Conservation (phyloP, 257 asterid species). For the Echium plantagineum region DNA sequence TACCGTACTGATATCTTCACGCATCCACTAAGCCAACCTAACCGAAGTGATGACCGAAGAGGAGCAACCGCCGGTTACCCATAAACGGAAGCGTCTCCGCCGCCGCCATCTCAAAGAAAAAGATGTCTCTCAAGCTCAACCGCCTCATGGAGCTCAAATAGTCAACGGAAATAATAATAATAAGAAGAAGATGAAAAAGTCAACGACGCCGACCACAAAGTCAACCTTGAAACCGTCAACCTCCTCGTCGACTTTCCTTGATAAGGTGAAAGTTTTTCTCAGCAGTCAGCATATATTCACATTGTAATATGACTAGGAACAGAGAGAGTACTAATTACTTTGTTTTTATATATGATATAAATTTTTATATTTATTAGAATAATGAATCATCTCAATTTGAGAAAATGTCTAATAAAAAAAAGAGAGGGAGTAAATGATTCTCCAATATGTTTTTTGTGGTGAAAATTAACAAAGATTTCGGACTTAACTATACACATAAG, state of each 20-base stretch:
- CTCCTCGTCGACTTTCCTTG: no score
- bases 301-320: no score
- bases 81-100: constrained; percentile 1
- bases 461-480: not conserved
- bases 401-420: no score
- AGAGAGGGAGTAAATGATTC: not conserved
- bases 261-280: no score
- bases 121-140: not conserved
- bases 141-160: not conserved
- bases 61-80: not conserved
- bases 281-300: no score
- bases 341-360: no score
- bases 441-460: not conserved
- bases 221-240: not conserved
- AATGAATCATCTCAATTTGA: no score
- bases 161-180: not conserved
- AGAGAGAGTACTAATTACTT: no score
- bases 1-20: no score
- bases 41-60: not conserved
- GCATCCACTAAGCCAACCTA: no score
- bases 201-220: not conserved
- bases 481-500: no score
- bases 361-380: no score
- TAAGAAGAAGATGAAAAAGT: not conserved
- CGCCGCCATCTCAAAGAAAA: not conserved